phyloP scores from a whole-genome alignment of 257 asterid genomes.

The Asclepias syriaca region DNA sequence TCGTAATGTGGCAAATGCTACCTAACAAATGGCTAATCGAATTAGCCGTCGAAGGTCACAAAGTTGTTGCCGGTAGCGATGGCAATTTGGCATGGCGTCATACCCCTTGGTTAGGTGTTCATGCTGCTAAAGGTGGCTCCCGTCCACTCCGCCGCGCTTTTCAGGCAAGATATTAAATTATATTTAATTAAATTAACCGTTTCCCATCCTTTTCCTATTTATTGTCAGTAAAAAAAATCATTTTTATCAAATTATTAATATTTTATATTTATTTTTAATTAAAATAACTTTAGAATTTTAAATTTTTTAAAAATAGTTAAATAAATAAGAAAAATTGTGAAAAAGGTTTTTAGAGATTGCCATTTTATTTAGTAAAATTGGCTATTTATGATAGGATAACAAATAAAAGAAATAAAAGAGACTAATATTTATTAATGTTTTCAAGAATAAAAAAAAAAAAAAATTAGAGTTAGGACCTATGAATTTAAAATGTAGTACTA shows the following conservation, averaged over 20 bases:
- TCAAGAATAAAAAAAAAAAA: neutral
- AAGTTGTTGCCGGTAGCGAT: slow-evolving; percentile 75
- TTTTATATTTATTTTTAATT: too few relatives aligned
- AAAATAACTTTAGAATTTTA: too few relatives aligned
- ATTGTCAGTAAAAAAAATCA: too few relatives aligned
- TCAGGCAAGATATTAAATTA: slow-evolving; percentile 45
- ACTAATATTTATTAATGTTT: too few relatives aligned
- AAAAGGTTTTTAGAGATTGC: too few relatives aligned
- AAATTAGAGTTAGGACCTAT: neutral
- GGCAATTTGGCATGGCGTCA: slow-evolving; percentile 90
- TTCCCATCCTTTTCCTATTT: neutral
- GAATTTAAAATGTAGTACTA: neutral
- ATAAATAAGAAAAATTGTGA: too few relatives aligned
- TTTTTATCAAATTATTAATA: too few relatives aligned
- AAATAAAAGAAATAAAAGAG: too few relatives aligned
- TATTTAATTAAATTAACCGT: neutral
- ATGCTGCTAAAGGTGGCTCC: slow-evolving; percentile 73
- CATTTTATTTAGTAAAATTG: too few relatives aligned
- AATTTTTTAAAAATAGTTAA: too few relatives aligned
- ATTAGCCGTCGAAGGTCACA: slow-evolving; percentile 63
- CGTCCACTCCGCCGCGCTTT: slow-evolving; percentile 81
- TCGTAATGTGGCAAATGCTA: slow-evolving; percentile 85
- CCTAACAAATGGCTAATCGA: slow-evolving; percentile 78
- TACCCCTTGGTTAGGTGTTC: slow-evolving; percentile 81
- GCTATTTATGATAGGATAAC: too few relatives aligned